Conservation (phyloP, 495 filamentous ascomycete species). For the Penicillium riverlandense region DNA sequence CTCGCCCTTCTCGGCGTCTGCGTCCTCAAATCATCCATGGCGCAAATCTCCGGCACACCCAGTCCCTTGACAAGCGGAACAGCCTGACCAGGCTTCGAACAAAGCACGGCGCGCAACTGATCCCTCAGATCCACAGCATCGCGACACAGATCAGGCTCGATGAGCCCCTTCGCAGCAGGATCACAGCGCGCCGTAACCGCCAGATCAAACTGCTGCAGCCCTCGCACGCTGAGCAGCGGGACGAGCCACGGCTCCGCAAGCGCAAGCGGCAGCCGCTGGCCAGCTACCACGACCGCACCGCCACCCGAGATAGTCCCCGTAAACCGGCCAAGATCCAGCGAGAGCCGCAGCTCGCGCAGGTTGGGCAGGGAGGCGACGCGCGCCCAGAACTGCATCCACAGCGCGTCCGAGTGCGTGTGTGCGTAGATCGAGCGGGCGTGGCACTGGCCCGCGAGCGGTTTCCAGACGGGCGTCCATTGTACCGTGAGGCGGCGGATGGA, state of each 20-base stretch:
- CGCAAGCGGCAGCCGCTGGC: constrained; percentile 18
- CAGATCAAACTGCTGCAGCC: constrained; percentile 27
- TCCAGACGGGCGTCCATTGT: constrained; percentile 35
- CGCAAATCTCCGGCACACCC: constrained; percentile 3
- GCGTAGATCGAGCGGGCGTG: constrained; percentile 30
- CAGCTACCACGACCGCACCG: constrained; percentile 9
- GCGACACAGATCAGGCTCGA: constrained; percentile 20
- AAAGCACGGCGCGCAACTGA: constrained; percentile 20
- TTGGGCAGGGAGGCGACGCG: constrained; percentile 13
- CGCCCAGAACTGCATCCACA: constrained; percentile 32
- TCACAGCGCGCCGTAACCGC: constrained; percentile 34
- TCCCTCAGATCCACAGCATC: constrained; percentile 26
- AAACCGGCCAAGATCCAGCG: constrained; percentile 30
- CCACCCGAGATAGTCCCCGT: constrained; percentile 10
- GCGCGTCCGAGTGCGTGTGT: constrained; percentile 33
- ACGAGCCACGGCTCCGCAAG: constrained; percentile 24
- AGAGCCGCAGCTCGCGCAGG: constrained; percentile 17
- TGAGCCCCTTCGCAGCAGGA: constrained; percentile 15
- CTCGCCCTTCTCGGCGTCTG: not conserved
- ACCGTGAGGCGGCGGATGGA: constrained; percentile 20
- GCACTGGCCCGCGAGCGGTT: constrained; percentile 25
- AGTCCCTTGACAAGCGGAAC: constrained; percentile 1
- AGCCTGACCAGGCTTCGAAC: constrained; percentile 4
- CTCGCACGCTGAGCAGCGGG: constrained; percentile 26
- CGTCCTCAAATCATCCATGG: constrained; percentile 7